Evolutionary conservation across 2,329 filamentous ascomycete genomes (phyloP), one percentile per base, ranked within the genome.

Genomic region (Davidsoniella neocaledoniae): DNA sequence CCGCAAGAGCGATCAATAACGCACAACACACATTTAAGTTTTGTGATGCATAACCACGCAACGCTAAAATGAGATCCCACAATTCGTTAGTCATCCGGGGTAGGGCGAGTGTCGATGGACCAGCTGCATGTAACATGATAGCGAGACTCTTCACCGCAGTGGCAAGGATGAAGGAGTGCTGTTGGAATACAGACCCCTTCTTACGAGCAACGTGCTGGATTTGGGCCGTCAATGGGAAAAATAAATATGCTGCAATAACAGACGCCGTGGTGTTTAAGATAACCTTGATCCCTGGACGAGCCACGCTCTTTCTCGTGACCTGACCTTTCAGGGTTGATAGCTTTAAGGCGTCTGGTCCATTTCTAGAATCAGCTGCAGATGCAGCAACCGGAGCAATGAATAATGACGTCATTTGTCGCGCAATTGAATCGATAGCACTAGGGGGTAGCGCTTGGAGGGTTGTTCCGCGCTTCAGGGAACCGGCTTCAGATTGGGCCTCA

Each of bases 101-200:
- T 0, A 96, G 72, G 1, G 77, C 72, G 0, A 88, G 69, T 0
- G 84, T 88, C 49, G 81, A 79, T 0, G 88, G 84, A 0, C 91
- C 91, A 0, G 84, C 77, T 0, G 90, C 84, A 56, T 94, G 82
- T 43, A 96, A 67, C 33, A 94, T 68, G 6, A 98, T 69, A 1
- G 83, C 82, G 0, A 96, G 70, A 0, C 91, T 98, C 62, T 93
- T 88, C 33, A 96, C 68, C 62, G 86, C 91, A 7, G 87, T 74
- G 0, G 80, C 72, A 0, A 96, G 74, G 5, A 95, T 71, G 53
- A 83, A 76, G 0, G 86, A 80, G 40, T 86, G 77, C 46, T 86
- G 76, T 54, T 86, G 72, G 46, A 87, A 73, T 46, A 78, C 77
- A 44, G 67, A 62, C 6, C 64, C 66, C 33, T 68, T 66, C 1